A percentile compares a stretch with the other conserved stretches of the same genome.
Evolutionary conservation across 1,284 basidiomycete species (phyloP).

Genomic region (Cutaneotrichosporon cavernicola): DNA sequence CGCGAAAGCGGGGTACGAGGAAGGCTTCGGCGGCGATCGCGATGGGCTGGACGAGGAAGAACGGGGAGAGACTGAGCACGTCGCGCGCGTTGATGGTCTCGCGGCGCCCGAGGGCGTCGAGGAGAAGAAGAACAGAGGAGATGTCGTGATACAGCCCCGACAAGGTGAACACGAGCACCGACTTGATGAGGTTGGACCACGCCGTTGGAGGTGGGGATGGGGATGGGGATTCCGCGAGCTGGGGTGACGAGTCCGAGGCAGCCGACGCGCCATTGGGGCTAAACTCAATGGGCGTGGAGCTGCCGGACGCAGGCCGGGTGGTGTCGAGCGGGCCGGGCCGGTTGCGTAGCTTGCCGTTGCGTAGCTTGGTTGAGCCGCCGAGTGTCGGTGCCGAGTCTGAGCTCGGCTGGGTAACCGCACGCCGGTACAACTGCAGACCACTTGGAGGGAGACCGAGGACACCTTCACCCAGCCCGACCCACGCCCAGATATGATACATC

Average conservation of each 20-base stretch:
- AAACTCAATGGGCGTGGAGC: constrained; percentile 25
- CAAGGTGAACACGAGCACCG: constrained; percentile 40
- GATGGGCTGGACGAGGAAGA: constrained; percentile 46
- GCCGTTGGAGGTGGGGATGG: constrained; percentile 22
- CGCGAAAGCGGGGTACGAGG: constrained; percentile 34
- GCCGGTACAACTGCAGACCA: constrained; percentile 22
- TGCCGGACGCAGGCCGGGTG: constrained; percentile 23
- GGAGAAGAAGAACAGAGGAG: constrained; percentile 29
- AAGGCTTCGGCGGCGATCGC: constrained; percentile 40
- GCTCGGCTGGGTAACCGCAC: background rate
- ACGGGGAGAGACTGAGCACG: constrained; percentile 35
- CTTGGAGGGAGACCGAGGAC: constrained; percentile 43
- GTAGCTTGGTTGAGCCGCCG: background rate
- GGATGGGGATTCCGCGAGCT: constrained; percentile 21
- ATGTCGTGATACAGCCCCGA: constrained; percentile 46
- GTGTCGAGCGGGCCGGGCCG: background rate
- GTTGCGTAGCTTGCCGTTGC: background rate
- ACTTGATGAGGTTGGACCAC: constrained; percentile 42
- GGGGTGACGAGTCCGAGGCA: background rate
- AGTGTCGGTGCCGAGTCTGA: background rate
- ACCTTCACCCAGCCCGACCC: constrained; percentile 43
- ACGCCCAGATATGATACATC: constrained; percentile 40
- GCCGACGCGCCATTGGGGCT: background rate
- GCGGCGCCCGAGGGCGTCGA: constrained; percentile 23
- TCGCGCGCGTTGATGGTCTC: constrained; percentile 15